These are phyloP conservation scores for Notholithocarpus densiflorus DNA, from an alignment of 306 rosid genomes.

Conservation along the genomic window DNA sequence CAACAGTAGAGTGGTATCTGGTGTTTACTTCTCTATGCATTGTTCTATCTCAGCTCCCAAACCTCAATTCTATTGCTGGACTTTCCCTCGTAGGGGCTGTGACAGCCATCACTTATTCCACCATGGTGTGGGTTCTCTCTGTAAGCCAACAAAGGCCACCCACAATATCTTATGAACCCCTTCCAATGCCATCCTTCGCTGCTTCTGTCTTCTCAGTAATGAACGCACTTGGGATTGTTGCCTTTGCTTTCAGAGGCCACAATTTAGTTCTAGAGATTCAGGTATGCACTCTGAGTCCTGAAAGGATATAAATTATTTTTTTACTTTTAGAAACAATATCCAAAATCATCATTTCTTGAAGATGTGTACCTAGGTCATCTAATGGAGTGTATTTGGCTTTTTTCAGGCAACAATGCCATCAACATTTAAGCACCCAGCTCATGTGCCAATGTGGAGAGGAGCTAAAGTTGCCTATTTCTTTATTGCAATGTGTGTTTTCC, in stretches of 20 bases:
- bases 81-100: slow-evolving; percentile 95
- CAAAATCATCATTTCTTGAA: not conserved
- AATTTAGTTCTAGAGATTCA: slow-evolving; percentile 87
- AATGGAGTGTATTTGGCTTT: slow-evolving; percentile 7
- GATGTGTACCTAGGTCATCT: not conserved
- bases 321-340: not conserved
- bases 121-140: slow-evolving; percentile 98
- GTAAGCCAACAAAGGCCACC: slow-evolving; percentile 88
- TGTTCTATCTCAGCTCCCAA: slow-evolving; percentile 96
- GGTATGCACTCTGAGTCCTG: slow-evolving; percentile 33
- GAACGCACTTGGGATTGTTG: slow-evolving; percentile 93
- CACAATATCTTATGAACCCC: slow-evolving; percentile 75
- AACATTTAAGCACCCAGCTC: slow-evolving; percentile 97
- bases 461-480: slow-evolving; percentile 97
- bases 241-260: slow-evolving; percentile 98
- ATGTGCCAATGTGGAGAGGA: slow-evolving; percentile 99
- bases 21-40: slow-evolving; percentile 92
- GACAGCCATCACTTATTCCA: slow-evolving; percentile 92
- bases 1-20: slow-evolving; percentile 97
- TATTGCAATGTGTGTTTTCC: slow-evolving; percentile 93
- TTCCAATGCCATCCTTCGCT: slow-evolving; percentile 50
- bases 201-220: slow-evolving; percentile 68
- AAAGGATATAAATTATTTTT: not conserved
- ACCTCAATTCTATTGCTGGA: slow-evolving; percentile 96
- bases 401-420: slow-evolving; percentile 96